Evolutionary conservation across 768 basidiomycete genomes (phyloP), one percentile per base, ranked within the genome.

Genomic region (Gloeostereum incarnatum): DNA sequence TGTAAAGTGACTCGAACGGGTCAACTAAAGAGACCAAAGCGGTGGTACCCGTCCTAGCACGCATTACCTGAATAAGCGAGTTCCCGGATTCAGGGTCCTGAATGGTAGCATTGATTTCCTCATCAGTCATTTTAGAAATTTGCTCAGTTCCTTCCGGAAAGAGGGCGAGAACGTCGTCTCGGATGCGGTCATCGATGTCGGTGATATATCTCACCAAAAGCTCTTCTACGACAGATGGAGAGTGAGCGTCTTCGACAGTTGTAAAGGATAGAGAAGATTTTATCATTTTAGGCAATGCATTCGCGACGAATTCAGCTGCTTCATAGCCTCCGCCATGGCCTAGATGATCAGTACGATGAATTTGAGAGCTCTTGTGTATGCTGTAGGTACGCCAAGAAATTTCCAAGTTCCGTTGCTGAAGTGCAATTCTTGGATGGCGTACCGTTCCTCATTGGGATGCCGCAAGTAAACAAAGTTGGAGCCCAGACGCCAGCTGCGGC

Each of bases 21-120:
- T 31, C 14, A 16, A 39, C 13, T 6, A 39, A 20, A 32, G 29
- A 29, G 7, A 39, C 27, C 14, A 39, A 16, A 6, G 38, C 38
- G 14, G 38, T 39, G 7, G 38, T 39, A 9, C 38, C 38, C 6
- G 38, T 39, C 32, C 38, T 39, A 14, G 38, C 38, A 14, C 38
- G 38, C 38, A 39, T 32, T 7, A 39, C 21, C 19, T 39, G 6
- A 6, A 36, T 18, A 33, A 8, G 17, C 10, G 35, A 25, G 6
- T 16, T 9, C 24, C 14, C 8, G n/a, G 38, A 8, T 6, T 39
- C 27, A 10, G 38, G 29, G 20, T 39, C 38, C 13, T 9, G 7
- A 20, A 39, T 31, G 14, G 19, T 14, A 6, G 8, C 14, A 8
- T 13, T 16, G 19, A 39, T 39, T 14, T 30, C 38, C 6, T 32